Evolutionary conservation across 1,284 basidiomycete species (phyloP).

Genomic region (Sanguinoderma infundibulare): DNA sequence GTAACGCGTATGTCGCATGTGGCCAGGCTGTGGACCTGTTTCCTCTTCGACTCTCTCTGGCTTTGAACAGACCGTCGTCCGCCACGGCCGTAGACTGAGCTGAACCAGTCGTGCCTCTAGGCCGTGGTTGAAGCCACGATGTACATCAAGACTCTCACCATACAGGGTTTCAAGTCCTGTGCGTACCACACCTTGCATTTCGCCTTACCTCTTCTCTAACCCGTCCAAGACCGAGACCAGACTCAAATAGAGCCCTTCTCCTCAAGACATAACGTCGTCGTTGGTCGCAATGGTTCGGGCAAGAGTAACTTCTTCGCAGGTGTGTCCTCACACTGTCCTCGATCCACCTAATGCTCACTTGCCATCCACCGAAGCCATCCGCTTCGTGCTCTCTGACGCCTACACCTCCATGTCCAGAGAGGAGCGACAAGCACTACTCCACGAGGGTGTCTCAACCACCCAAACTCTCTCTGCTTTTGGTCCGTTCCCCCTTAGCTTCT

Average conservation of each 20-base stretch:
- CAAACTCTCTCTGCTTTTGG: constrained; percentile 95
- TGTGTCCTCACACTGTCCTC: constrained; percentile 36
- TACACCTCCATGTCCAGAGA: constrained; percentile 96
- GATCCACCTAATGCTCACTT: neutral
- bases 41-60: neutral
- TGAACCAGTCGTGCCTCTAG: too few species aligned
- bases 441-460: constrained; percentile 89
- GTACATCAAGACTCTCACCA: constrained; percentile 92
- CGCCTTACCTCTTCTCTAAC: neutral
- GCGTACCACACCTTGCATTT: constrained; percentile 26
- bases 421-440: constrained; percentile 90
- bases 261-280: constrained; percentile 90
- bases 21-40: neutral
- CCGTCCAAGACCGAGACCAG: constrained; percentile 70
- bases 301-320: constrained; percentile 98
- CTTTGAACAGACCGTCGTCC: neutral
- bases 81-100: neutral
- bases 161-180: constrained; percentile 98
- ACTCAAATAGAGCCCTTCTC: constrained; percentile 85
- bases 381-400: constrained; percentile 97
- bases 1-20: neutral
- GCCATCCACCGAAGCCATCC: constrained; percentile 67
- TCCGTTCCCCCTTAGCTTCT: constrained; percentile 37
- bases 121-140: constrained; percentile 39
- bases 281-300: constrained; percentile 93